Percentiles rank a stretch among this genome's conserved stretches.
phyloP scores from a whole-genome alignment of 768 basidiomycete genomes.

The Trametes gibbosa region DNA sequence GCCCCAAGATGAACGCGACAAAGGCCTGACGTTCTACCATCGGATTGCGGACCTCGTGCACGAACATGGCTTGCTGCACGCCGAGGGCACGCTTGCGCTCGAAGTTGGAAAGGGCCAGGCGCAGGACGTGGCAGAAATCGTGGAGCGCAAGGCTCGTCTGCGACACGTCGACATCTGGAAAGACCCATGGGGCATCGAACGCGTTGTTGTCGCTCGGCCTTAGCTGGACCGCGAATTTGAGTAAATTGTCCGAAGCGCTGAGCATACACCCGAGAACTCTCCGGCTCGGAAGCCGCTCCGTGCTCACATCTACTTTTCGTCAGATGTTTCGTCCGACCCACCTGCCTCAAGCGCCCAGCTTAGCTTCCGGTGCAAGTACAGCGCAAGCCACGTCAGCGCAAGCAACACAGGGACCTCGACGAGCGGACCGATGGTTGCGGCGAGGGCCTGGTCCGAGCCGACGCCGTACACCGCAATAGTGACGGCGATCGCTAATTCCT shows the following conservation, averaged over 20 bases:
- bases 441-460: conserved; percentile 74
- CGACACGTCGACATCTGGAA: conserved; percentile 62
- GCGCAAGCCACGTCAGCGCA: conserved; percentile 62
- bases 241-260: no score
- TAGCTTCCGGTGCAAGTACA: conserved; percentile 27
- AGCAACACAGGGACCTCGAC: conserved; percentile 80
- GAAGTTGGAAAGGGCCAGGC: conserved; percentile 82
- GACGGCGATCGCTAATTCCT: conserved; percentile 84
- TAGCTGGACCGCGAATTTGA: neutral
- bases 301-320: neutral
- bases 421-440: conserved; percentile 77
- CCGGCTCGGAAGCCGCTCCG: no score
- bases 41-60: conserved; percentile 62
- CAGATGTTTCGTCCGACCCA: neutral
- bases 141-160: conserved; percentile 47
- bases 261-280: no score
- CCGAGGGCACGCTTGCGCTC: conserved; percentile 60
- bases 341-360: neutral
- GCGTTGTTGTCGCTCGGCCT: conserved; percentile 56
- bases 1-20: conserved; percentile 29
- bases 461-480: conserved; percentile 77
- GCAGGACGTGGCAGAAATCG: conserved; percentile 53
- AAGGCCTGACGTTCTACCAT: conserved; percentile 69
- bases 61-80: conserved; percentile 47
- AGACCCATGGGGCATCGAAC: conserved; percentile 76